Evolutionary conservation across 495 filamentous ascomycete species (phyloP).

Genomic region (Aspergillus nanangensis): DNA sequence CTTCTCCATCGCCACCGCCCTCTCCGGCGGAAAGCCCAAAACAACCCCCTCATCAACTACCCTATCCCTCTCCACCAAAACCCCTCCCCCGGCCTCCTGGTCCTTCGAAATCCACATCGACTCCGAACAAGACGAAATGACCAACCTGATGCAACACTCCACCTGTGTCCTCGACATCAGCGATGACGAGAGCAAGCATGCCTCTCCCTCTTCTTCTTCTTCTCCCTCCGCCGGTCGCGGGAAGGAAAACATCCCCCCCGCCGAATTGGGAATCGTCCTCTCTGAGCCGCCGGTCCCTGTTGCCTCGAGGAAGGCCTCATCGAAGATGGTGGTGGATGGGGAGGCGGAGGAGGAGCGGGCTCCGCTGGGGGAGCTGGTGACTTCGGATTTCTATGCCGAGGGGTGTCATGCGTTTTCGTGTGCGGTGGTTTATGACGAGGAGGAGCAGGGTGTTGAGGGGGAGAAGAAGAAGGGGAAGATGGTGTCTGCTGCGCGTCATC

Average conservation of each 20-base stretch:
- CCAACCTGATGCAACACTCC: slow-evolving; percentile 87
- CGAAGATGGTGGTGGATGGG: not conserved
- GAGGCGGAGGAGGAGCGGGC: slow-evolving; percentile 54
- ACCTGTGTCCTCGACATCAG: slow-evolving; percentile 81
- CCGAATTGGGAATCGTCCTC: slow-evolving; percentile 29
- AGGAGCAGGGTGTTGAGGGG: slow-evolving; percentile 24
- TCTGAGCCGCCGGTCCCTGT: slow-evolving; percentile 23
- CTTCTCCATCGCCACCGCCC: slow-evolving; percentile 76
- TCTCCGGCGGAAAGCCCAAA: slow-evolving; percentile 42
- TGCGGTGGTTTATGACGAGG: slow-evolving; percentile 55
- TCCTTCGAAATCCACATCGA: slow-evolving; percentile 96
- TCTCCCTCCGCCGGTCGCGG: slow-evolving; percentile 54
- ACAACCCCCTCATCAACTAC: slow-evolving; percentile 7
- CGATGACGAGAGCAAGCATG: slow-evolving; percentile 50
- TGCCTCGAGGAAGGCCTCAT: slow-evolving; percentile 25
- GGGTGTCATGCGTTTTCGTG: slow-evolving; percentile 60
- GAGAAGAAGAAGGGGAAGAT: slow-evolving; percentile 17
- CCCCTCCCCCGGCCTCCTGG: slow-evolving; percentile 64
- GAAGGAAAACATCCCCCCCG: slow-evolving; percentile 84
- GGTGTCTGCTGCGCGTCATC: slow-evolving; percentile 7
- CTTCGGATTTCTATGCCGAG: slow-evolving; percentile 67
- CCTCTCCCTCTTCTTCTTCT: not conserved
- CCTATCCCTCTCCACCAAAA: slow-evolving; percentile 27
- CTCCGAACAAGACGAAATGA: slow-evolving; percentile 78
- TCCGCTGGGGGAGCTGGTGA: slow-evolving; percentile 66